phyloP scores from a whole-genome alignment of 2,329 filamentous ascomycete species.

The Beauveria scarabaeidicola region DNA sequence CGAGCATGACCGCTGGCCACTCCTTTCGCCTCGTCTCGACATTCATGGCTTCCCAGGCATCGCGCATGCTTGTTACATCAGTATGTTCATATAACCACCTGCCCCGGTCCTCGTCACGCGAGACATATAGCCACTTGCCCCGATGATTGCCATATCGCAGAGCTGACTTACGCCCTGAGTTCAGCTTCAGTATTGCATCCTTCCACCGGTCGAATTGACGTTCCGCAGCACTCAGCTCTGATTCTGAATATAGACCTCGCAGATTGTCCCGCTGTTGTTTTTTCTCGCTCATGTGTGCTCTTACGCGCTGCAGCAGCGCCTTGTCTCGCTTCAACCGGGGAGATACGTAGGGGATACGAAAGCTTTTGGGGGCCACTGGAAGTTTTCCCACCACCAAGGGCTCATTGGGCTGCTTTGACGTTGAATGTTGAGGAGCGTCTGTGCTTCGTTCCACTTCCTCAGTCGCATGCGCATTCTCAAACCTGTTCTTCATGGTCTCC shows the following conservation, averaged over 20 bases:
- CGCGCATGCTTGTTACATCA: conserved; percentile 22
- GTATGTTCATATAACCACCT: conserved; percentile 25
- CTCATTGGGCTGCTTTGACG: not conserved
- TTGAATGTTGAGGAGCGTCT: no score
- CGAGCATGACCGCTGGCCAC: conserved; percentile 30
- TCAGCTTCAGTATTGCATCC: not conserved
- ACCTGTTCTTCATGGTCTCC: not conserved
- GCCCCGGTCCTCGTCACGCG: no score
- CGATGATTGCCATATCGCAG: conserved; percentile 18
- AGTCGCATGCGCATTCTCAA: not conserved
- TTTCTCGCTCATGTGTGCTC: not conserved
- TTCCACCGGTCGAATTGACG: not conserved
- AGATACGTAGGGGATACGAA: not conserved
- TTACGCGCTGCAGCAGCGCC: not conserved
- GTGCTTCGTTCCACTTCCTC: not conserved
- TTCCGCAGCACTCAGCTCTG: not conserved
- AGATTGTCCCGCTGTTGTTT: not conserved
- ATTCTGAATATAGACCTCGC: not conserved
- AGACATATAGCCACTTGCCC: conserved; percentile 24
- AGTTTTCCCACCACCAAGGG: no score
- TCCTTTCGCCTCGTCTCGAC: conserved; percentile 16
- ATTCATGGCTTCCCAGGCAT: conserved; percentile 25
- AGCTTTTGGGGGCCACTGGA: not conserved
- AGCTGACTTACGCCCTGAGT: no score
- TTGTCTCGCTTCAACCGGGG: not conserved